Base-by-base conservation (phyloP, 176 grass and related monocot genomes). In the Chloris gayana region DNA sequence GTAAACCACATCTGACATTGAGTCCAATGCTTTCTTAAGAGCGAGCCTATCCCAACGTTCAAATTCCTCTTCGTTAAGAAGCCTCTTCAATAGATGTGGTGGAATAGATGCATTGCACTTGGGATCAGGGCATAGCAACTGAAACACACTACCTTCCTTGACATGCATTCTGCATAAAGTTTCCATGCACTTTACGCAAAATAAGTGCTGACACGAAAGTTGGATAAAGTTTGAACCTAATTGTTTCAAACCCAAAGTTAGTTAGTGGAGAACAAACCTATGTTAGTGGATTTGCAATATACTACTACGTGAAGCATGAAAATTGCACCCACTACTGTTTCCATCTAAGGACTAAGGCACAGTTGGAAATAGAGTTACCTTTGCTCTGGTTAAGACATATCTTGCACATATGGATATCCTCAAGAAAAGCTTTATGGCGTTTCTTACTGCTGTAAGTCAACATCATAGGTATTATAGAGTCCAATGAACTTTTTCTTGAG, bases 11-110 rank as follows among this genome's bases (percentile, higher is more conserved):
- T 88, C 75, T 51, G 83, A 64, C 86, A 92, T 92, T 0, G 90
- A 85, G 26, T 88, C 79, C 74, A 92, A 53, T 86, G 90, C 51
- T 78, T 88, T 88, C 51, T 85, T 45, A 78, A 92, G 79, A 26
- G 74, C 10, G 64, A 92, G 77, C 42, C 74, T 88, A 85, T 92
- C 83, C 90, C 86, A 88, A 25, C 70, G 75, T 70, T 89, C 75
- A 83, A 86, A 92, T 67, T 82, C 86, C 80, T 86, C 90, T 80
- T 49, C 76, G 0, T 7, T 58, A 58, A 58, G 83, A 45, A 92
- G 54, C 58, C 69, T 72, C 81, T 88, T 84, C 81, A 92, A 62
- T 54, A 86, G 38, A 67, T 68, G 67, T 19, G 87, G 91, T 49
- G 91, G 84, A 78, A 87, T 57, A 22, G 82, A 67, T 64, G 72